Conservation (phyloP, 768 basidiomycete species). For the Suillus ampliporus region DNA sequence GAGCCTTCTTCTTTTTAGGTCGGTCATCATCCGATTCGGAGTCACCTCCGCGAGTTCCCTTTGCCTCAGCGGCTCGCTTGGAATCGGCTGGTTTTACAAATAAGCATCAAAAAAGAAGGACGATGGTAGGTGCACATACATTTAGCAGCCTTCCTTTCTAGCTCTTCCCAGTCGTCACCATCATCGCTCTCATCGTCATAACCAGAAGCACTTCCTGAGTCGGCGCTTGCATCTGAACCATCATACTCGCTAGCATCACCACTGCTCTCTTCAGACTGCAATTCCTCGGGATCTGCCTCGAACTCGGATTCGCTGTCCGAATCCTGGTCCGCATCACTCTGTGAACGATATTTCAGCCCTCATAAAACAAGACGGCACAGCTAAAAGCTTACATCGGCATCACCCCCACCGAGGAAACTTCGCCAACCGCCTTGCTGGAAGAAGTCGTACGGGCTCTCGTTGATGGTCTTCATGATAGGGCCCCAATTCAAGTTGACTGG, state of each 20-base stretch:
- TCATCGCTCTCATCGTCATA: slow-evolving; percentile 69
- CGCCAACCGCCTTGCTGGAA: slow-evolving; percentile 97
- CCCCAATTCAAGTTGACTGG: slow-evolving; percentile 98
- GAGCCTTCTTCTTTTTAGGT: slow-evolving; percentile 50
- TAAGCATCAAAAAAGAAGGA: slow-evolving; percentile 7
- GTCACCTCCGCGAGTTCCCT: slow-evolving; percentile 49
- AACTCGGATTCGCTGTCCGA: slow-evolving; percentile 74
- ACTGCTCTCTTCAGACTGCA: slow-evolving; percentile 47
- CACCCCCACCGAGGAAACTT: slow-evolving; percentile 80
- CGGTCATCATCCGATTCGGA: slow-evolving; percentile 58
- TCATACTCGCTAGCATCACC: slow-evolving; percentile 62
- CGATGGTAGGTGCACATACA: slow-evolving; percentile 47
- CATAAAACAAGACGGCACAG: slow-evolving; percentile 38
- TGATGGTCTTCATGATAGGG: slow-evolving; percentile 98
- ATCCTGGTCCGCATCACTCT: slow-evolving; percentile 66
- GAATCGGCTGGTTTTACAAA: slow-evolving; percentile 47
- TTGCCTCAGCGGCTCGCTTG: slow-evolving; percentile 48
- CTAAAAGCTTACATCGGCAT: slow-evolving; percentile 62
- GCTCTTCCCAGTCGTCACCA: slow-evolving; percentile 95
- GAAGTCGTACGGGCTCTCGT: slow-evolving; percentile 94
- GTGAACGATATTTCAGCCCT: slow-evolving; percentile 43
- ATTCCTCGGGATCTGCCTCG: slow-evolving; percentile 52
- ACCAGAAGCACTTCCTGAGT: slow-evolving; percentile 71
- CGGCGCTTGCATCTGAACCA: slow-evolving; percentile 56
- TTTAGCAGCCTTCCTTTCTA: slow-evolving; percentile 91